phyloP scores from a whole-genome alignment of 2,329 filamentous ascomycete species.

The Orbilia brochopaga region DNA sequence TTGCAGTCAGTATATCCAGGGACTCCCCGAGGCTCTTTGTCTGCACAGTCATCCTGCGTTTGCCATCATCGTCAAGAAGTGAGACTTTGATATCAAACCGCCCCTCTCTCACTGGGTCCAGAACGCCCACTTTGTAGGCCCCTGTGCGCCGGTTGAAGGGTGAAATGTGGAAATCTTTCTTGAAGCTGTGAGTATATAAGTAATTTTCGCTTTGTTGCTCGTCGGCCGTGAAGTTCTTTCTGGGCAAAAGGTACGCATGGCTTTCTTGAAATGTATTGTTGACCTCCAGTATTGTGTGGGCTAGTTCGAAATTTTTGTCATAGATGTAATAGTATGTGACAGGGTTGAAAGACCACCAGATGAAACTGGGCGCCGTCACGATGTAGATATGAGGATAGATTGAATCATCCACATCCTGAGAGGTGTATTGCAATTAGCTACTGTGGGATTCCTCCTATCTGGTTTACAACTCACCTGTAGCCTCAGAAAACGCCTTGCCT shows the following conservation, averaged over 20 bases:
- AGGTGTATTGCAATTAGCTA: slow-evolving; percentile 16
- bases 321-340: slow-evolving; percentile 83
- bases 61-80: slow-evolving; percentile 50
- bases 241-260: slow-evolving; percentile 68
- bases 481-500: slow-evolving; percentile 66
- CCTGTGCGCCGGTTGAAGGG: slow-evolving; percentile 68
- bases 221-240: slow-evolving; percentile 54
- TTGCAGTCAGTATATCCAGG: slow-evolving; percentile 52
- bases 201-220: slow-evolving; percentile 26
- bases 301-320: slow-evolving; percentile 63
- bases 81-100: slow-evolving; percentile 53
- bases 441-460: slow-evolving; percentile 50
- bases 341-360: slow-evolving; percentile 76
- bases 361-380: slow-evolving; percentile 71
- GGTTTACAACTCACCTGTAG: slow-evolving; percentile 61
- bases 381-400: slow-evolving; percentile 73
- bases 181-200: slow-evolving; percentile 48
- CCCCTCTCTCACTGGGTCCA: slow-evolving; percentile 59
- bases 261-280: slow-evolving; percentile 79
- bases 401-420: slow-evolving; percentile 65
- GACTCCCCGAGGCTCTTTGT: slow-evolving; percentile 51
- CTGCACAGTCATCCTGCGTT: slow-evolving; percentile 53
- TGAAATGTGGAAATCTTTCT: slow-evolving; percentile 77
- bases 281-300: slow-evolving; percentile 73
- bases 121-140: slow-evolving; percentile 61